Evolutionary conservation across 176 grass and related monocot species (phyloP).

Genomic region (sorghum (Sorghum bicolor)): Sorghum_bicolor_NCBIv3 NC_012871.2:61805001-61805500

Average conservation of each 20-base stretch:
- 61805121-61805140: not conserved
- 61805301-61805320: not conserved
- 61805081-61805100: constrained; percentile 9
- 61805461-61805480: not conserved
- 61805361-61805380: not conserved
- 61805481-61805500: not conserved
- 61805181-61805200: not conserved
- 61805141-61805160: not conserved
- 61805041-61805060: constrained; percentile 92
- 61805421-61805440: not conserved
- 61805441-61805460: not conserved
- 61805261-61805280: not conserved
- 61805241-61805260: not conserved
- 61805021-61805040: constrained; percentile 84
- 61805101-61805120: not conserved
- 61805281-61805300: not conserved
- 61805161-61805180: not conserved
- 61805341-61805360: not conserved
- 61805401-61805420: not conserved
- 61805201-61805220: not conserved
- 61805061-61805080: constrained; percentile 80
- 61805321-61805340: not conserved
- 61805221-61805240: not conserved
- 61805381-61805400: not conserved
- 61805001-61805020: constrained; percentile 90